These are phyloP conservation scores for Mycena belliarum DNA, from an alignment of 768 basidiomycete genomes.

Conservation along the genomic window DNA sequence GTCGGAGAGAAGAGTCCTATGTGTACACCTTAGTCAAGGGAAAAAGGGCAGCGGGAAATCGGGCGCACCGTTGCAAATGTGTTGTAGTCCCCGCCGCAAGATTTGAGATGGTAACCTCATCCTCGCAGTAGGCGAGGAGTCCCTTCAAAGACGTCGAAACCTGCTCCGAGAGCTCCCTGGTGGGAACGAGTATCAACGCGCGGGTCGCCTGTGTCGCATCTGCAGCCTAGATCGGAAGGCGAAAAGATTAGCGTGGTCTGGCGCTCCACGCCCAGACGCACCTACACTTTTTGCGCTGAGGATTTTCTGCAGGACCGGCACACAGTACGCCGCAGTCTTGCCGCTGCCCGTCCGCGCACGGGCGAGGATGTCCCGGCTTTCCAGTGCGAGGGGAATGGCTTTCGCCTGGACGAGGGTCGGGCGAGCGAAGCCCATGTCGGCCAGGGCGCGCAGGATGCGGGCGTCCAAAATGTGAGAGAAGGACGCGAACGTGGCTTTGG, in stretches of 20 bases:
- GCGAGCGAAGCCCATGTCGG: conserved; percentile 84
- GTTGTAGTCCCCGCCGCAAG: conserved; percentile 69
- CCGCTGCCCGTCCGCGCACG: conserved; percentile 95
- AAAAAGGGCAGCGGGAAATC: background rate
- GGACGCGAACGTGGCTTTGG: conserved; percentile 50
- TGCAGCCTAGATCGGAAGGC: conserved; percentile 32
- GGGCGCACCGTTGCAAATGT: conserved; percentile 70
- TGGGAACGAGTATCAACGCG: conserved; percentile 83
- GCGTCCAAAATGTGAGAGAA: conserved; percentile 83
- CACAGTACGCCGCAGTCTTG: conserved; percentile 94
- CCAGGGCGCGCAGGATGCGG: conserved; percentile 84
- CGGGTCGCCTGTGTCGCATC: conserved; percentile 59
- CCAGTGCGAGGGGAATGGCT: conserved; percentile 89
- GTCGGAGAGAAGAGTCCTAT: conserved; percentile 46
- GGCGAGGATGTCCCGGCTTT: conserved; percentile 88
- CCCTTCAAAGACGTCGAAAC: conserved; percentile 68
- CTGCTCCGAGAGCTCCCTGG: conserved; percentile 91
- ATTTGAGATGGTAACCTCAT: conserved; percentile 70
- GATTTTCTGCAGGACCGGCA: conserved; percentile 90
- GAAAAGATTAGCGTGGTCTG: background rate
- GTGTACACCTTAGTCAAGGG: background rate
- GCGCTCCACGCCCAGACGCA: conserved; percentile 17
- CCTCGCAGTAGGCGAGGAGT: conserved; percentile 78
- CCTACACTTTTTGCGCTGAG: conserved; percentile 77
- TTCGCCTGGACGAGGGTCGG: conserved; percentile 92